Evolutionary conservation across 176 grass and related monocot genomes (phyloP), one percentile per base, ranked within the genome.

Genomic region (Hordeum marinum): DNA sequence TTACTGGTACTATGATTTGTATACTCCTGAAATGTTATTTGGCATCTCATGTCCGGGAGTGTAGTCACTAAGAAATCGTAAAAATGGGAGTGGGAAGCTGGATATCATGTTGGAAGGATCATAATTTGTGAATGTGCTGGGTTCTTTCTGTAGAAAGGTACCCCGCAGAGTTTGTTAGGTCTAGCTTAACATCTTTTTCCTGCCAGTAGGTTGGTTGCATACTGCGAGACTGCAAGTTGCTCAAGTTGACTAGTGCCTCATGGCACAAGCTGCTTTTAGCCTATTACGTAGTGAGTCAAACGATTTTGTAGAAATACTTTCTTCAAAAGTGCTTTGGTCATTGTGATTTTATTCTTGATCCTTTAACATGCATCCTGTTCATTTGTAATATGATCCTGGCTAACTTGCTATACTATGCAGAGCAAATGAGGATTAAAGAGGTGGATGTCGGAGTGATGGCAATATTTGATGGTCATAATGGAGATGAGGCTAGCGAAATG

Each of bases 381-480:
- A 4, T 79, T 82, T 66, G 2, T 34, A 70, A 36, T 63, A 67
- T 84, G 29, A 55, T 67, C 8, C 5, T 75, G 66, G 15, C 37
- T 79, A 83, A 83, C 36, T 78, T 54, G 31, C 68, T 68, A 7
- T 75, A 83, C 37, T 61, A 15, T 72, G 27, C 88, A 98, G 96
- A 92, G 74, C 83, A 43, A 72, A 90, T 80, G 66, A 91, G 90
- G 65, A 94, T 94, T 48, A 94, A 88, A 78, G 91, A 96, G 79
- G 82, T 94, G 81, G 90, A 98, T 86, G 89, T 98, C 40, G 96
- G 93, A 77, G 77, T 98, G 60, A 42, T 95, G 73, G 96, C 93
- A 54, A 77, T 96, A 84, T 98, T 98, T 95, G 93, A 98, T 88
- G 93, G 96, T 63, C 93, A 98, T 79, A 98, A 92, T 65, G 96